Evolutionary conservation across 345 rosid genomes (phyloP).

Genomic region (Syzygium jambos): DNA sequence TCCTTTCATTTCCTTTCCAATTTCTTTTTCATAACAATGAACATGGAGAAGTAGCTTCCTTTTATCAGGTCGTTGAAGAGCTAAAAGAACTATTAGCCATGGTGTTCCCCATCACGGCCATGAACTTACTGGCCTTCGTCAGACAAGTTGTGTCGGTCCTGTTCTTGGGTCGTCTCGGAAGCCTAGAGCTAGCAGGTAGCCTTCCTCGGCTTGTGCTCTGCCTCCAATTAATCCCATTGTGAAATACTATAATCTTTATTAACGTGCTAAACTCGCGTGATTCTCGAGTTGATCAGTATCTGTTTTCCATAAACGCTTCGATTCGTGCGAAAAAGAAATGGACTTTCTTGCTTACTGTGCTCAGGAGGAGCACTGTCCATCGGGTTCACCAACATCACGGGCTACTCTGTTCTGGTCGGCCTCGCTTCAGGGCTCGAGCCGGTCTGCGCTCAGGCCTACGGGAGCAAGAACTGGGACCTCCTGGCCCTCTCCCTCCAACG

Average conservation of each 20-base stretch:
- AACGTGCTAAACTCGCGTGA: not conserved
- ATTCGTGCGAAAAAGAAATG: not conserved
- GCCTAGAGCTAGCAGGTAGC: conserved; percentile 60
- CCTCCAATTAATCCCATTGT: not conserved
- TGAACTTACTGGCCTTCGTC: conserved; percentile 74
- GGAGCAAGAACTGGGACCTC: conserved; percentile 85
- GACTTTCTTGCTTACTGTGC: not conserved
- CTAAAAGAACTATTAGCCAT: conserved; percentile 77
- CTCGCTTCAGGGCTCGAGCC: conserved; percentile 97
- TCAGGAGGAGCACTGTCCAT: conserved; percentile 86
- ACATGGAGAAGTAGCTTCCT: not conserved
- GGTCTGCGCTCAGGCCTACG: conserved; percentile 94
- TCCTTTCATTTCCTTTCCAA: not conserved
- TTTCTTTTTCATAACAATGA: not conserved
- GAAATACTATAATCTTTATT: not conserved
- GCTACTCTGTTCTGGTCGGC: conserved; percentile 90
- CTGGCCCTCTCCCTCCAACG: conserved; percentile 78
- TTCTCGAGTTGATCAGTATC: not conserved
- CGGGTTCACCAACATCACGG: conserved; percentile 97
- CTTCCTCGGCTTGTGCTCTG: not conserved
- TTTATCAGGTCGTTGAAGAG: conserved; percentile 61
- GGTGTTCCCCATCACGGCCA: conserved; percentile 86
- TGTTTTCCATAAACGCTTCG: not conserved
- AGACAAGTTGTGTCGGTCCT: conserved; percentile 80
- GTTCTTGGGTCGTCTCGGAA: conserved; percentile 86